Evolutionary conservation across 1,284 basidiomycete genomes (phyloP), one percentile per base, ranked within the genome.

Genomic region (Leccinum pseudoinsigne): DNA sequence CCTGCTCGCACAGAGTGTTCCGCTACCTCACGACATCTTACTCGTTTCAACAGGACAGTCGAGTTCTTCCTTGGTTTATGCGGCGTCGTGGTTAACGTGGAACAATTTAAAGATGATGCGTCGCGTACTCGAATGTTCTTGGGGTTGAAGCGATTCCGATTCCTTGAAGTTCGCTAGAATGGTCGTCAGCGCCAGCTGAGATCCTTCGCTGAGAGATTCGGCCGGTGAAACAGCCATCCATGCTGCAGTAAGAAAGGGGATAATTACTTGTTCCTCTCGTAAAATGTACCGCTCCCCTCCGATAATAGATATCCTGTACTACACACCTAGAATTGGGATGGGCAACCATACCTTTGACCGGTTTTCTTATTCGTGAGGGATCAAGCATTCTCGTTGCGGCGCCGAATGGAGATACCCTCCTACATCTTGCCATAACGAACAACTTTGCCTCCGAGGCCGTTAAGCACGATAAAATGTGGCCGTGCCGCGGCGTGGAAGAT

Each of bases 231-330:
- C 50, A 51, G 50, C 23, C 7, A 51, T 26, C 23, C 51, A 26
- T 28, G 26, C 42, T 2, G 64, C 50, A 16, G 36, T 16, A 1
- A 40, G n/a, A 5, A 6, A 5, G 1, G 3, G n/a, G 1, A 1
- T 47, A 2, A 18, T 64, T 28, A 55, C 12, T 56, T 42, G 9
- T 28, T 65, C 2, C 57, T 65, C 47, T 66, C 40, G 16, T 54
- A 53, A 12, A n/a, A 8, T 9, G 50, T 9, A 21, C 4, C 51
- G 7, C 58, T 55, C 14, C 66, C 65, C 14, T 36, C 55, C 4
- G 7, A 66, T 31, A 9, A 31, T 31, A 31, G 28, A 31, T 36
- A 9, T 55, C 40, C 57, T 64, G 9, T 23, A 28, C 11, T 31
- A 0, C 12, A 0, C 51, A 23, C 50, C n/a, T 23, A 26, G 3